Conservation (phyloP, 2,329 filamentous ascomycete species). For the Aureobasidium sp. region DNA sequence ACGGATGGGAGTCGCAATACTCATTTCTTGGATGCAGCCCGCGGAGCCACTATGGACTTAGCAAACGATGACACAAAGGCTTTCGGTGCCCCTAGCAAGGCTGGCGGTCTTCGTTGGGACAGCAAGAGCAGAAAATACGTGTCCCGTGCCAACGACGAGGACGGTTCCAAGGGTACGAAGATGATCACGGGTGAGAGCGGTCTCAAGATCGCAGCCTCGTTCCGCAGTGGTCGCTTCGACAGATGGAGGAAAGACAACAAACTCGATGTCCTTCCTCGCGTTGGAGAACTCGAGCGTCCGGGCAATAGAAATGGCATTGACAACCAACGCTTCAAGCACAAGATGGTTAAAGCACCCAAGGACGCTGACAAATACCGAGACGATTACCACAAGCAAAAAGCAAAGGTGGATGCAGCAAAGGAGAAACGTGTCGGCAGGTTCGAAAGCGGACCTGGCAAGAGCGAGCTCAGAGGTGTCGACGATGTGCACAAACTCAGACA, state of each 20-base stretch:
- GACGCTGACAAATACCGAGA: constrained; percentile 85
- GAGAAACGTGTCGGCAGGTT: constrained; percentile 70
- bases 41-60: constrained; percentile 83
- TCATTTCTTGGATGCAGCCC: constrained; percentile 83
- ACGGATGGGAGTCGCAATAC: constrained; percentile 43
- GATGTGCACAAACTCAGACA: constrained; percentile 79
- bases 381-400: constrained; percentile 85
- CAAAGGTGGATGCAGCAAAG: constrained; percentile 77
- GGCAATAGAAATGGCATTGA: constrained; percentile 21
- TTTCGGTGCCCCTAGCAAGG: constrained; percentile 67
- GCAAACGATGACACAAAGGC: constrained; percentile 78
- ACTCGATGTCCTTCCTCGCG: constrained; percentile 65
- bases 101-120: constrained; percentile 78
- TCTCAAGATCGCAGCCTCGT: constrained; percentile 89
- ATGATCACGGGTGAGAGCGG: constrained; percentile 85
- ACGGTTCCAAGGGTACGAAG: constrained; percentile 65
- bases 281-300: constrained; percentile 66
- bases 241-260: constrained; percentile 83
- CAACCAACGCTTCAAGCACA: constrained; percentile 68
- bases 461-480: constrained; percentile 70
- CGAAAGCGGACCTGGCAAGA: constrained; percentile 54
- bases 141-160: constrained; percentile 81
- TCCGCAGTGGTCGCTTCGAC: constrained; percentile 90
- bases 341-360: constrained; percentile 80
- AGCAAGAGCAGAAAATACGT: constrained; percentile 97